Conservation (phyloP, 306 rosid genomes). For the Comarum palustre region DNA sequence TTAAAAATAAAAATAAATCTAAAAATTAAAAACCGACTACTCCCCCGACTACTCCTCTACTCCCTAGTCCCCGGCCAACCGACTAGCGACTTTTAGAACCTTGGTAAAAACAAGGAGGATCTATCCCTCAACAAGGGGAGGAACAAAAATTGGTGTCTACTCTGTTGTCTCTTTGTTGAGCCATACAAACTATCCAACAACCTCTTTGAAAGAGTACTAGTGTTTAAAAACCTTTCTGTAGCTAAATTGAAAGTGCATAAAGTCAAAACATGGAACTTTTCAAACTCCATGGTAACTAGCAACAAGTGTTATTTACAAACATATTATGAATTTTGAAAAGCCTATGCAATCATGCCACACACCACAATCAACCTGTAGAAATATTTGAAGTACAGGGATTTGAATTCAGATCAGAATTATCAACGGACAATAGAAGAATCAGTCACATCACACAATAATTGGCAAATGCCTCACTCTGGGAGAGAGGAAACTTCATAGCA, state of each 20-base stretch:
- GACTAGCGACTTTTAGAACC: no score
- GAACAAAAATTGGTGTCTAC: neutral
- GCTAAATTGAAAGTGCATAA: neutral
- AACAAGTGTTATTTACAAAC: neutral
- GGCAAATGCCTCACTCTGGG: neutral
- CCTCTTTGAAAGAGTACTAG: neutral
- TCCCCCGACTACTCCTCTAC: no score
- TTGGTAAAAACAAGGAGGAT: neutral
- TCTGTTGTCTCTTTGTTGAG: neutral
- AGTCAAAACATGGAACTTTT: neutral
- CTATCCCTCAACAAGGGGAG: constrained; percentile 2
- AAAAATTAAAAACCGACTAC: no score
- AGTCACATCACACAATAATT: constrained; percentile 2
- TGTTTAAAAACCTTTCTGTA: neutral
- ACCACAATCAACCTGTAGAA: neutral
- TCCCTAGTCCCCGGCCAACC: no score
- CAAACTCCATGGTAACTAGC: neutral
- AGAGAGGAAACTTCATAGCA: neutral
- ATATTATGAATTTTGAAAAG: neutral
- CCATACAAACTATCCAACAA: neutral
- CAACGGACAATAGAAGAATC: neutral
- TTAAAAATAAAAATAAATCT: no score
- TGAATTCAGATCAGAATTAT: neutral
- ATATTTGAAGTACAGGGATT: neutral
- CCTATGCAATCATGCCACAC: neutral